Conservation (phyloP, 495 filamentous ascomycete species). For the Penicillium cataractarum region DNA sequence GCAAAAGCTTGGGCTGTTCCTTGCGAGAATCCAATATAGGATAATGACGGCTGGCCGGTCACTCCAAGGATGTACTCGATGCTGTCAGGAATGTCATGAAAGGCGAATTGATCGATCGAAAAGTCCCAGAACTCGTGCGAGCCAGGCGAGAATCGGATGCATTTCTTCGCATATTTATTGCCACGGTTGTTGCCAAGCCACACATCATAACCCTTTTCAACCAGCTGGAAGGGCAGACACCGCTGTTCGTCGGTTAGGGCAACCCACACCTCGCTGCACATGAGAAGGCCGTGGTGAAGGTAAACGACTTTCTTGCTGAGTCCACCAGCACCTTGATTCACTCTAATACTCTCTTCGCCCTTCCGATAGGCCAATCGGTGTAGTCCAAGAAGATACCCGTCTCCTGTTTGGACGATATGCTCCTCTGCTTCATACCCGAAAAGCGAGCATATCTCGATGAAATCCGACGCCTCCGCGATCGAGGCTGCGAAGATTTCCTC, state of each 20-base stretch:
- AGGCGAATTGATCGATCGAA: conserved; percentile 96
- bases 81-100: conserved; percentile 94
- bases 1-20: conserved; percentile 97
- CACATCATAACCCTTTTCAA: conserved; percentile 93
- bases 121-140: conserved; percentile 92
- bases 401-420: conserved; percentile 90
- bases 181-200: conserved; percentile 98
- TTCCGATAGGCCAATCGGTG: conserved; percentile 83
- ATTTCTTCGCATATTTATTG: conserved; percentile 99
- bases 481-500: conserved; percentile 46
- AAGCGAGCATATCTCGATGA: conserved; percentile 85
- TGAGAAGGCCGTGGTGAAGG: conserved; percentile 92
- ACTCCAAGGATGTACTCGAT: conserved; percentile 89
- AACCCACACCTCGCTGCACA: conserved; percentile 99
- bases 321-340: conserved; percentile 73
- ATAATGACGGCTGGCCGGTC: conserved; percentile 81
- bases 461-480: conserved; percentile 77
- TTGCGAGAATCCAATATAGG: conserved; percentile 96
- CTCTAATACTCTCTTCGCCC: conserved; percentile 70
- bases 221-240: conserved; percentile 84
- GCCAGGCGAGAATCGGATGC: conserved; percentile 68
- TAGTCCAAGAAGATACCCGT: conserved; percentile 91
- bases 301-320: conserved; percentile 86
- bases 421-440: conserved; percentile 93
- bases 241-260: conserved; percentile 85